phyloP scores from a whole-genome alignment of 1,139 yeast species.

The Hanseniaspora sp. region DNA sequence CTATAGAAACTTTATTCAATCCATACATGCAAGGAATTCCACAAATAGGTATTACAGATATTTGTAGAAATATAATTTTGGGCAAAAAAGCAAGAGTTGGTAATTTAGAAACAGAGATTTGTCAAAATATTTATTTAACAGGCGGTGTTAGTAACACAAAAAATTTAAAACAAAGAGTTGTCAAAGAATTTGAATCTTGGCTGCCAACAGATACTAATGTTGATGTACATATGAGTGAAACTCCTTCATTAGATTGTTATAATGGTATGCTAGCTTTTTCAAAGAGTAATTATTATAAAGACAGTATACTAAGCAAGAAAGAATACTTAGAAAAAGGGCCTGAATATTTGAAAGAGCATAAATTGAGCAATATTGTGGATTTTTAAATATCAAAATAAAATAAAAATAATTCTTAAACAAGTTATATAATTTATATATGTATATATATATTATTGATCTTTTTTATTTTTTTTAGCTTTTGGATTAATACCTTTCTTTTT shows the following conservation, averaged over 20 bases:
- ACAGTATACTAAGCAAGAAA: slow-evolving; percentile 46
- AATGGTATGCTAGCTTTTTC: slow-evolving; percentile 86
- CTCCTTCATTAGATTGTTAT: slow-evolving; percentile 80
- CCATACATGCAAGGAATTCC: slow-evolving; percentile 94
- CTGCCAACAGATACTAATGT: slow-evolving; percentile 61
- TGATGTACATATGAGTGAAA: slow-evolving; percentile 49
- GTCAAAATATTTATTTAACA: slow-evolving; percentile 61
- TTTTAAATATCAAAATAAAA: background rate
- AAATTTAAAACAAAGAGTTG: slow-evolving; percentile 55
- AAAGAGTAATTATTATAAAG: slow-evolving; percentile 33
- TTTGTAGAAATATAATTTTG: slow-evolving; percentile 55
- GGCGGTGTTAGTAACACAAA: slow-evolving; percentile 72
- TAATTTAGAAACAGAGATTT: slow-evolving; percentile 28
- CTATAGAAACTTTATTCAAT: slow-evolving; percentile 84
- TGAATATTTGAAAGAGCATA: slow-evolving; percentile 81
- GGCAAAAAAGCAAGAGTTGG: slow-evolving; percentile 46
- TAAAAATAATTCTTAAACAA: slow-evolving; percentile 5
- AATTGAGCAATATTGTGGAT: slow-evolving; percentile 46
- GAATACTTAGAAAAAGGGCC: slow-evolving; percentile 86
- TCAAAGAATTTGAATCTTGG: slow-evolving; percentile 53
- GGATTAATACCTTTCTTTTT: slow-evolving; percentile 78
- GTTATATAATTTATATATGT: slow-evolving; percentile 9
- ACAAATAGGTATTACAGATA: slow-evolving; percentile 81
- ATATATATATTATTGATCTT: slow-evolving; percentile 18
- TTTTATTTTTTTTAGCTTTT: slow-evolving; percentile 31